Base-by-base conservation (phyloP, 768 basidiomycete species). In the Harrya chromipes region DNA sequence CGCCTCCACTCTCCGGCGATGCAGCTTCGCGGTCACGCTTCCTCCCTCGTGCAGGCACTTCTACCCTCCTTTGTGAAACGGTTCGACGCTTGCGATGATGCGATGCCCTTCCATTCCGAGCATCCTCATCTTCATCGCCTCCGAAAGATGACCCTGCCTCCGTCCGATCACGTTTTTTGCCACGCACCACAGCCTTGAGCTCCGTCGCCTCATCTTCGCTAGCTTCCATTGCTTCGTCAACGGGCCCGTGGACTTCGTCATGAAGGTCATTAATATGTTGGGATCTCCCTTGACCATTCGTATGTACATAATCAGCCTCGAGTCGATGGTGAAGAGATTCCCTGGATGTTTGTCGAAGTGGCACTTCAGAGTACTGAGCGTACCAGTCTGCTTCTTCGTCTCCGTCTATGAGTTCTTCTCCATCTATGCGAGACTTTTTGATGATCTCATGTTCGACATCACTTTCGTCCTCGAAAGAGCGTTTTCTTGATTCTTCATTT, bases 151-250 rank as follows among this genome's bases (percentile, higher is more conserved):
- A 86, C 7, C 79, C 87, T 47, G 85, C 85, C 61, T 87, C 85
- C 7, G 78, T 76, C 35, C 84, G 83, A 66, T 85, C 85, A 53
- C 88, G 82, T 70, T 91, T 91, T 74, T 79, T 86, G 39, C 87
- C 86, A 52, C 68, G 57, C 26, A 64, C 58, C 49, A 68, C 59
- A 40, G 68, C 66, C 47, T 59, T 64, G 42, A 74, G 64, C 43
- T 74, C 74, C 20, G 65, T 60, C 17, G 73, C 55, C 39, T 73
- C 71, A 55, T 79, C 78, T 42, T 69, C 73, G 19, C 74, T 71
- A 21, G 71, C 70, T 42, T 68, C 69, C 53, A 70, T 65, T 26
- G 58, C 63, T 50, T 68, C 62, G 56, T 63, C 64, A 52, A 68
- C 58, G 47, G 61, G 62, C 42, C 65, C 64, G 50, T 74, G 73